These are phyloP conservation scores for Pyrrhoderma lamaoense DNA, from an alignment of 1,284 basidiomycete genomes.

Conservation along the genomic window DNA sequence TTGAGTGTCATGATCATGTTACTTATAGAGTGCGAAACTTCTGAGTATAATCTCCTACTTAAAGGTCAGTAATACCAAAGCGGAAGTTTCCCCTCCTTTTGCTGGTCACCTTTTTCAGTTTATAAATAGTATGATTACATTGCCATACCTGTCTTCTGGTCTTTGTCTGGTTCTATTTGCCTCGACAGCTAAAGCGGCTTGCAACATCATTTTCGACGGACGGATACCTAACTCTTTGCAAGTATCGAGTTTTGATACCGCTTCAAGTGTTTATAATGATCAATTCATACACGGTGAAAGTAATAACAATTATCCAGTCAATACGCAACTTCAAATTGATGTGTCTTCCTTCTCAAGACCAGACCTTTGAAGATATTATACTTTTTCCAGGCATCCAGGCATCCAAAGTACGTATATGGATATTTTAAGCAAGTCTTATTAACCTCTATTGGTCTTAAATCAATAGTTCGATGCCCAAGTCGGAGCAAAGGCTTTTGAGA, in stretches of 20 bases:
- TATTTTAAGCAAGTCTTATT: background rate
- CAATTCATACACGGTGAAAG: conserved; percentile 5
- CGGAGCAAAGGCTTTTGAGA: background rate
- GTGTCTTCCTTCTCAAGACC: background rate
- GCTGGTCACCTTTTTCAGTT: no score
- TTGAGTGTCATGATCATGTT: no score
- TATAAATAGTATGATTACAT: no score
- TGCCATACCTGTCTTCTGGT: no score
- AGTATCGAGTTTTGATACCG: conserved; percentile 1
- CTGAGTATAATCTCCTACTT: no score
- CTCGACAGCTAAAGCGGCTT: background rate
- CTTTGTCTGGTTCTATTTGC: background rate
- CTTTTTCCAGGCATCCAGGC: background rate
- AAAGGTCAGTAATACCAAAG: no score
- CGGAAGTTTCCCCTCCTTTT: no score
- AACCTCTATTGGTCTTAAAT: no score
- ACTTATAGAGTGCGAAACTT: no score
- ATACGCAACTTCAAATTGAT: no score
- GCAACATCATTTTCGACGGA: conserved; percentile 8
- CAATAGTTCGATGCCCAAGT: background rate
- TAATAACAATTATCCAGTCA: background rate
- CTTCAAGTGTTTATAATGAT: conserved; percentile 5
- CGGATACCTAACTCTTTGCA: background rate
- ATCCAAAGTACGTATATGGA: background rate
- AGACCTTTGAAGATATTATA: conserved; percentile 5